Conservation (phyloP, 164 flowering plant species). For the Kalanchoe fedtschenkoi region DNA sequence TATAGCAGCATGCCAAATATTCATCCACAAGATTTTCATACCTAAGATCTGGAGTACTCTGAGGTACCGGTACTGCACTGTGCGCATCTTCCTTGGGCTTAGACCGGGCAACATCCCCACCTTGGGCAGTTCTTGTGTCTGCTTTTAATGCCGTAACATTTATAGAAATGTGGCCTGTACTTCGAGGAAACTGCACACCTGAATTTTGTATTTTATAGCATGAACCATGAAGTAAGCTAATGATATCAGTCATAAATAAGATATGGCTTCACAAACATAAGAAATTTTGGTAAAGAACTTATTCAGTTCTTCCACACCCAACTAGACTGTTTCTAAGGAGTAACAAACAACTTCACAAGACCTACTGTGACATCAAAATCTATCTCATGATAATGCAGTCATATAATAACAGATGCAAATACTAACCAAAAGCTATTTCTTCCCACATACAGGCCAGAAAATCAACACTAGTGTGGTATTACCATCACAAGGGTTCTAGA, state of each 20-base stretch:
- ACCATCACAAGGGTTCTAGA: neutral
- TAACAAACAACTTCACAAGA: too few species aligned
- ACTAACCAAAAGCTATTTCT: neutral
- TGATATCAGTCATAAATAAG: neutral
- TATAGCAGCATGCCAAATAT: neutral
- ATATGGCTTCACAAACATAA: neutral
- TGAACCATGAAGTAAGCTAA: neutral
- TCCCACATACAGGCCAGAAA: neutral
- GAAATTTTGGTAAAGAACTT: neutral
- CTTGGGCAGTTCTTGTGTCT: constrained; percentile 19
- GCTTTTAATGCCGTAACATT: constrained; percentile 16
- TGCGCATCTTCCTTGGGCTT: constrained; percentile 24
- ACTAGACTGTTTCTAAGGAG: neutral
- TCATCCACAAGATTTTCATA: constrained; percentile 15
- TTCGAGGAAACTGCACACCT: constrained; percentile 74
- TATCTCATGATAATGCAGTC: neutral
- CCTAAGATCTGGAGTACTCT: constrained; percentile 63
- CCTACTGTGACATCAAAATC: too few species aligned
- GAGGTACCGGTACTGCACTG: constrained; percentile 29
- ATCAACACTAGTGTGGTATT: neutral
- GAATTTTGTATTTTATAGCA: constrained; percentile 55
- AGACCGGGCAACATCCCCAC: constrained; percentile 25
- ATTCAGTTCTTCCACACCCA: neutral
- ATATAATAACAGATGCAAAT: neutral
- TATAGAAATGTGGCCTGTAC: constrained; percentile 24